Percentiles rank a stretch among this genome's conserved stretches.
phyloP scores from a whole-genome alignment of 169 alveolate species.

The Cryptosporidium tyzzeri region DNA sequence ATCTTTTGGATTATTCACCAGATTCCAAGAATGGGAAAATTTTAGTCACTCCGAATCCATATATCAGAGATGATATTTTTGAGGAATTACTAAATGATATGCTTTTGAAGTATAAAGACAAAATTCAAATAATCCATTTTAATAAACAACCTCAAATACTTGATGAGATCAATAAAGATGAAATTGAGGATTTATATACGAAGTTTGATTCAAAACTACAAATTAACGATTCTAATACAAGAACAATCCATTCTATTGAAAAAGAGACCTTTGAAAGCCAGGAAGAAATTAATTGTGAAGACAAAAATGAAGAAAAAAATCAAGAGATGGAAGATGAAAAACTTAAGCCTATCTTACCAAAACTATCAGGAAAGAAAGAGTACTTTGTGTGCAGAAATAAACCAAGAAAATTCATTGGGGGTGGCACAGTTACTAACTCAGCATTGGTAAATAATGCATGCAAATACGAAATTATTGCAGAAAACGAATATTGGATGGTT shows the following conservation, averaged over 20 bases:
- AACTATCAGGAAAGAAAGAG: neutral
- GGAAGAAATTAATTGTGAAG: neutral
- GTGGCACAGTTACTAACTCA: neutral
- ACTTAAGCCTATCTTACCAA: neutral
- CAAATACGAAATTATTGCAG: constrained; percentile 23
- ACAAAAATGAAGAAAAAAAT: neutral
- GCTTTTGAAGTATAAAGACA: constrained; percentile 25
- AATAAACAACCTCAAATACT: constrained; percentile 53
- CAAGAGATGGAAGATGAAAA: neutral
- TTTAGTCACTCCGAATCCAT: constrained; percentile 64
- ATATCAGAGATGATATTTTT: constrained; percentile 20
- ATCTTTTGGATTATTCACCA: constrained; percentile 2
- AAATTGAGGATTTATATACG: neutral
- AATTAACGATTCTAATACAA: neutral
- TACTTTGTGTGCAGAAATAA: constrained; percentile 66
- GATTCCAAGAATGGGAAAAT: neutral
- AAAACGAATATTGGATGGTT: constrained; percentile 71
- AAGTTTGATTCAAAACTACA: constrained; percentile 20
- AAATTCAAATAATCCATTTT: constrained; percentile 24
- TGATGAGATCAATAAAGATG: neutral
- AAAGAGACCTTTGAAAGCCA: neutral
- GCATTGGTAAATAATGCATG: neutral
- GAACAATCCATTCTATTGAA: neutral
- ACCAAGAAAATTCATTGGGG: constrained; percentile 49
- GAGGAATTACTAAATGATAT: constrained; percentile 35